Percentiles rank a stretch among this genome's conserved stretches.
Evolutionary conservation across 2,329 filamentous ascomycete species (phyloP).

Genomic region (Seiridium cupressi): DNA sequence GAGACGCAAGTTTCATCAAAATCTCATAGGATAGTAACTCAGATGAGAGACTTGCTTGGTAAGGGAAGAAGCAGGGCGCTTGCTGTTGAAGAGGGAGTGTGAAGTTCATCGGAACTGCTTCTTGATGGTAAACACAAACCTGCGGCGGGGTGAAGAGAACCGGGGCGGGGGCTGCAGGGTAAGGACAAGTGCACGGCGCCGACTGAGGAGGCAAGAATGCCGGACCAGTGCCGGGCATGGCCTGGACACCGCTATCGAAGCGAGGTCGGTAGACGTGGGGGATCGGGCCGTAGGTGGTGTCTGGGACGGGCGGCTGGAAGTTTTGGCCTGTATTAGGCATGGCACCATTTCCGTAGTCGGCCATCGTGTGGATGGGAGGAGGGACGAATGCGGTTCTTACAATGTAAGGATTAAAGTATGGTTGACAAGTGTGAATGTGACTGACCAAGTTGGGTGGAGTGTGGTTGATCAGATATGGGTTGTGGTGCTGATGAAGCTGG

Average conservation of each 20-base stretch:
- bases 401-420: neutral
- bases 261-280: conserved; percentile 56
- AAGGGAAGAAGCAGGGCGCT: conserved; percentile 16
- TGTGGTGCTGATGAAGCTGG: neutral
- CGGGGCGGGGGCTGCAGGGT: conserved; percentile 17
- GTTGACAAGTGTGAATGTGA: neutral
- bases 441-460: neutral
- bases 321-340: conserved; percentile 43
- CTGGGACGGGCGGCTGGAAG: conserved; percentile 58
- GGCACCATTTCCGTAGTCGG: conserved; percentile 40
- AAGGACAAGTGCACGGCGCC: neutral
- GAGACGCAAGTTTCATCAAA: neutral
- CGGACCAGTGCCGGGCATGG: neutral
- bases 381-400: neutral
- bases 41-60: conserved; percentile 34
- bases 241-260: conserved; percentile 33
- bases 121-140: neutral
- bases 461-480: neutral
- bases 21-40: neutral
- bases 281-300: conserved; percentile 55
- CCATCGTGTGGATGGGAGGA: conserved; percentile 24
- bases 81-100: neutral
- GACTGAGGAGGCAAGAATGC: neutral
- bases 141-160: neutral
- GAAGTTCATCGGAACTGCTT: conserved; percentile 3